Evolutionary conservation across 108 stramenopile genomes (phyloP).

Genomic region (Epithemia pelagica): DNA sequence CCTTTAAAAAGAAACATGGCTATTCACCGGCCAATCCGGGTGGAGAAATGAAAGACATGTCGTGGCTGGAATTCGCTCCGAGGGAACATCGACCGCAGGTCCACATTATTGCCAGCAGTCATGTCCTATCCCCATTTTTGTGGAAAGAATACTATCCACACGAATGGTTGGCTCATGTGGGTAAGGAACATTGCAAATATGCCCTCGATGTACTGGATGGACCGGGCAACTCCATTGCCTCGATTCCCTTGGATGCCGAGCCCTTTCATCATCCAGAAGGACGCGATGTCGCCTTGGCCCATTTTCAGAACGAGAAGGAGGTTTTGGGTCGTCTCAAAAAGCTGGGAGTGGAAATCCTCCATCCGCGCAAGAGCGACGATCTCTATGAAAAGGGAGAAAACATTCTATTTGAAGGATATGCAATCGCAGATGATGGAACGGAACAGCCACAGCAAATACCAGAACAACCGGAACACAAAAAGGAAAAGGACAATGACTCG

Average conservation of each 20-base stretch:
- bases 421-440: slow-evolving; percentile 46
- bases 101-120: slow-evolving; percentile 70
- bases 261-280: slow-evolving; percentile 76
- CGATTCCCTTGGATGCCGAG: slow-evolving; percentile 69
- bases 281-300: slow-evolving; percentile 69
- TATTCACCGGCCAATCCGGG: slow-evolving; percentile 57
- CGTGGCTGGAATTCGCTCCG: slow-evolving; percentile 80
- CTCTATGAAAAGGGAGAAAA: slow-evolving; percentile 62
- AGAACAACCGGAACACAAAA: background rate
- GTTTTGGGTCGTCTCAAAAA: slow-evolving; percentile 43
- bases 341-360: slow-evolving; percentile 58
- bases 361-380: slow-evolving; percentile 45
- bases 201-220: slow-evolving; percentile 43
- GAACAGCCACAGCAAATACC: slow-evolving; percentile 22
- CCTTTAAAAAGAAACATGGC: slow-evolving; percentile 38
- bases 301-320: slow-evolving; percentile 68
- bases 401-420: slow-evolving; percentile 74
- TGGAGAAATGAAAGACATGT: slow-evolving; percentile 48
- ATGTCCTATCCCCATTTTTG: slow-evolving; percentile 71
- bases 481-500: slow-evolving; percentile 5
- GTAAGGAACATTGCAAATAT: slow-evolving; percentile 55
- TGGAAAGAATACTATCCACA: slow-evolving; percentile 84
- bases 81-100: slow-evolving; percentile 57
- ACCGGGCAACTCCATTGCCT: slow-evolving; percentile 42
- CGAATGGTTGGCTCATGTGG: slow-evolving; percentile 63